phyloP scores from a whole-genome alignment of 495 filamentous ascomycete genomes.

The Thermothielavioides terrestris region DNA sequence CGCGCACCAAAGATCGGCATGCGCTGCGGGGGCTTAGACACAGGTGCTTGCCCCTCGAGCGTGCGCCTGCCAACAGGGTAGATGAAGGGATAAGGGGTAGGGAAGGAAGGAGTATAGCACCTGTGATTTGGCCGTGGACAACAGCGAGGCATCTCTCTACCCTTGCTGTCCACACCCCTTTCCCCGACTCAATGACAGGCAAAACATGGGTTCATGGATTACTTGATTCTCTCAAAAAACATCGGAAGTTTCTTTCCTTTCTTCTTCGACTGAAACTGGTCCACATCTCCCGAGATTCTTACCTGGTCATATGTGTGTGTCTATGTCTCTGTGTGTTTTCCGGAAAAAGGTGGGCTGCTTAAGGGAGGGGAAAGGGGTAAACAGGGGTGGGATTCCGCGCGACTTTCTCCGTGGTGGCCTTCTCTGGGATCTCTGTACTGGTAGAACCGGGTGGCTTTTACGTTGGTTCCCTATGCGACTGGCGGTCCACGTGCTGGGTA shows the following conservation, averaged over 20 bases:
- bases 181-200: not conserved
- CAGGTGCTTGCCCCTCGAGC: not conserved
- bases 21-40: not conserved
- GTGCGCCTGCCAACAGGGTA: not conserved
- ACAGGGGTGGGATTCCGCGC: not conserved
- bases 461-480: too few relatives aligned
- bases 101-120: not conserved
- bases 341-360: slow-evolving; percentile 13
- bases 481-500: too few relatives aligned
- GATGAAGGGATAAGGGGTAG: not conserved
- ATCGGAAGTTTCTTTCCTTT: slow-evolving; percentile 2
- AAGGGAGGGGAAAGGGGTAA: not conserved
- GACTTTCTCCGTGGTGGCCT: slow-evolving; percentile 8
- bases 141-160: not conserved
- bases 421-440: slow-evolving; percentile 18
- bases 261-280: not conserved
- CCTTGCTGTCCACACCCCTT: not conserved
- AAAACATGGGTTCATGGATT: slow-evolving; percentile 3
- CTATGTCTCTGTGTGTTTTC: slow-evolving; percentile 11
- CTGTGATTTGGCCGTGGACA: not conserved
- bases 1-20: not conserved
- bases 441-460: slow-evolving; percentile 5
- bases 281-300: not conserved
- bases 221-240: not conserved
- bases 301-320: not conserved